Conservation (phyloP, 768 basidiomycete species). For the Podaxis sp. region DNA sequence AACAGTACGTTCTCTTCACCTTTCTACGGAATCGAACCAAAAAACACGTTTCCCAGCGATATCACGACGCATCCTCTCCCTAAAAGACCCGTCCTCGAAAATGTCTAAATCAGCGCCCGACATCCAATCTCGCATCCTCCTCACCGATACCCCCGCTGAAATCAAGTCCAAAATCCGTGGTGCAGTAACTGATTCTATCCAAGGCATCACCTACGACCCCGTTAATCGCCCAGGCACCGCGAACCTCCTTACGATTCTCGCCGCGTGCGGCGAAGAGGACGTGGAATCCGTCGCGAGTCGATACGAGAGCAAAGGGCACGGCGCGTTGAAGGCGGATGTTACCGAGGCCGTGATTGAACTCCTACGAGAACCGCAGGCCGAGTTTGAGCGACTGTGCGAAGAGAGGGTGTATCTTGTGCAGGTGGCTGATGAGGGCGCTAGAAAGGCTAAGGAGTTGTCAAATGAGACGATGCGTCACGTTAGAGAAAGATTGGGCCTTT, state of each 20-base stretch:
- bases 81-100: constrained; percentile 81
- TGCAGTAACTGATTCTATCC: constrained; percentile 83
- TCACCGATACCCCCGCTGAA: constrained; percentile 67
- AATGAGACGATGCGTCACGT: constrained; percentile 65
- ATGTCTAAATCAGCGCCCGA: constrained; percentile 95
- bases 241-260: constrained; percentile 78
- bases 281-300: constrained; percentile 42
- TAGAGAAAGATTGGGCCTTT: constrained; percentile 60
- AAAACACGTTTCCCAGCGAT: constrained; percentile 49
- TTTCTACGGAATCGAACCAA: background rate
- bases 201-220: constrained; percentile 80
- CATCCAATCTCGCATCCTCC: constrained; percentile 74
- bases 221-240: constrained; percentile 75
- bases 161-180: constrained; percentile 71
- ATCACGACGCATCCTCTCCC: constrained; percentile 79
- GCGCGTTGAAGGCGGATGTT: constrained; percentile 71
- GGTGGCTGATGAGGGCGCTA: constrained; percentile 64
- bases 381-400: constrained; percentile 61
- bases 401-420: constrained; percentile 60
- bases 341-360: constrained; percentile 68
- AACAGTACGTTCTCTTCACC: constrained; percentile 54
- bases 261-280: constrained; percentile 60
- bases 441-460: constrained; percentile 61
- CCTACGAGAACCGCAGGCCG: constrained; percentile 62
- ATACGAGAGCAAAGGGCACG: constrained; percentile 58